Evolutionary conservation across 2,329 filamentous ascomycete genomes (phyloP), one percentile per base, ranked within the genome.

Genomic region (Didymella pomorum): DNA sequence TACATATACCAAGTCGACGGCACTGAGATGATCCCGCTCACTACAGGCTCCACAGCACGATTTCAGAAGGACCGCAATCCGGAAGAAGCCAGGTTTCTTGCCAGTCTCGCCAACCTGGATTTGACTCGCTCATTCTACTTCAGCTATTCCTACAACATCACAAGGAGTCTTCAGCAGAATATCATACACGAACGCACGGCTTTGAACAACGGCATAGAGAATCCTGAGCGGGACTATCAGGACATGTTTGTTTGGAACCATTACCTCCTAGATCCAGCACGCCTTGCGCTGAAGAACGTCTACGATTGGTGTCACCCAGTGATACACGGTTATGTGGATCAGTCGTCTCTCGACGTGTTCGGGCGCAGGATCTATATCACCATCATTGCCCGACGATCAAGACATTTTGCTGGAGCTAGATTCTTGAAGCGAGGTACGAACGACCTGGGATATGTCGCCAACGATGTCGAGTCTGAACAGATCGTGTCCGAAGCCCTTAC

Each of bases 191-290:
- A 97, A 76, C 86, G 95, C 37, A 83, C 86, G 47, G 87, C 89
- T 2, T 78, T 96, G 48, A 84, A 86, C 28, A 82, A 87, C 60
- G 91, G 90, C 1, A 78, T 83, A 12, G 80, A 85, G 2, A 84
- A 86, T 26, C 82, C 84, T 3, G 81, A 84, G 26, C 84, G 86
- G 29, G 87, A 93, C 66, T 90, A 90, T 73, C 96, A 97, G 70
- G 87, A 90, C 37, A 99, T 99, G 95, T 99, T 99, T 73, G 90
- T 98, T 2, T 99, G 95, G 95, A 99, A 99, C 69, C 87, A 91
- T 66, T 91, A 97, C 76, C 83, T 99, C 4, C 83, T 99, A 18
- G 83, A 89, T 59, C 93, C 95, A 0, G 92, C 90, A 0, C 81
- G 85, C 12, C 79, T 81, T 18, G 84, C 84, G 6, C 80, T 99